Percentiles rank a stretch among this genome's conserved stretches.
Conservation (phyloP, 2,329 filamentous ascomycete genomes). For the Aspergillus bombycis region DNA sequence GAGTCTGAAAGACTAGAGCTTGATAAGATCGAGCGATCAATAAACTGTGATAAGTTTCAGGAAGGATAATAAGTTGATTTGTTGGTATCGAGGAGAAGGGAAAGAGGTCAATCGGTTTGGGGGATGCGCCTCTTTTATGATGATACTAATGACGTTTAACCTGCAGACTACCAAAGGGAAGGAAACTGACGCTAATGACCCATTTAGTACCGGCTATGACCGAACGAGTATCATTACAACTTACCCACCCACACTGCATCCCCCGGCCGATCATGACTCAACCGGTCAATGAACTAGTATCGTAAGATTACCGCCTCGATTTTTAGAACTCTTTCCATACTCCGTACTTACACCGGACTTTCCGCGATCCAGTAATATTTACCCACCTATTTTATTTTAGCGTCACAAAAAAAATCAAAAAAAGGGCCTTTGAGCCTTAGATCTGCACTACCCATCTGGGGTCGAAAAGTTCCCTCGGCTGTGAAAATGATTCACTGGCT, state of each 20-base stretch:
- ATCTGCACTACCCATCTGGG: background rate
- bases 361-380: background rate
- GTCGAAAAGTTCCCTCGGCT: background rate
- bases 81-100: background rate
- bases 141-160: background rate
- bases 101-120: background rate
- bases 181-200: background rate
- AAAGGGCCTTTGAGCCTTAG: background rate
- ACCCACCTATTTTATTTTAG: background rate
- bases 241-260: background rate
- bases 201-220: background rate
- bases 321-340: background rate
- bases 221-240: background rate
- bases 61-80: background rate
- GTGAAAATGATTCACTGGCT: background rate
- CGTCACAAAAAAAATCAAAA: background rate
- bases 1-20: background rate
- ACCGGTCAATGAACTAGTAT: conserved; percentile 1
- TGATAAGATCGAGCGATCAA: background rate
- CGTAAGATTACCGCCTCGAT: background rate
- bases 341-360: background rate
- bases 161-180: background rate
- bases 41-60: background rate
- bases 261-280: conserved; percentile 1
- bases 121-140: background rate